Base-by-base conservation (phyloP, 2,329 filamentous ascomycete species). In the Cercospora sesami region DNA sequence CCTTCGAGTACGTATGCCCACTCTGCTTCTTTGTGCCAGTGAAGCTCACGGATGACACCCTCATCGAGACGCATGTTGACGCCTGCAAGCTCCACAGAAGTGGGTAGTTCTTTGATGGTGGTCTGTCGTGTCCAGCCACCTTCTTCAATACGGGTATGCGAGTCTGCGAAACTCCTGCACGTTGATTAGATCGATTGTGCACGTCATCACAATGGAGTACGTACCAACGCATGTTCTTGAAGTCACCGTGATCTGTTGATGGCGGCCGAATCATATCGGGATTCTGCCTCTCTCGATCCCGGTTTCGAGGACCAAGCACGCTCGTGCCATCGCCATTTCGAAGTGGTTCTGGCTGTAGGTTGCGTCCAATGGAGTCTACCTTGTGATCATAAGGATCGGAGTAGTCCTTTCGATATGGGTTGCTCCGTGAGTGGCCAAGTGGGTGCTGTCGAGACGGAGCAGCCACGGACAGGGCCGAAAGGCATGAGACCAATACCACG, bases 1-100 rank as follows among this genome's bases (percentile, higher is more conserved):
- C 91, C 91, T 63, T 70, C 68, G 0, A 93, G 85, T 2, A 93
- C 88, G 70, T 90, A 92, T 0, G 89, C 89, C 90, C 91, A 93
- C 75, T 93, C 91, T 42, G 89, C 90, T 77, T 92, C 89, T 73
- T 91, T 91, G 82, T 93, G 91, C 91, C 91, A 93, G 76, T 93
- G 91, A 8, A 93, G 83, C 77, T 93, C 91, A 30, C 91, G 89
- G 73, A 91, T 91, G 33, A 89, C 90, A 39, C 90, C 90, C 70
- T 87, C 81, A 45, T 89, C 90, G 2, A 93, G 86, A 10, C 90
- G 86, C 91, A 93, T 93, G 77, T 93, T 92, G 64, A 93, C 91
- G 48, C 89, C 88, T 2, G 91, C 91, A 55, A 93, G 84, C 76
- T 92, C 89, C n/a, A 87, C 83, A 72, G 87, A 90, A 7, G 85